Base-by-base conservation (phyloP, 768 basidiomycete genomes). In the Tricholoma saponaceum region DNA sequence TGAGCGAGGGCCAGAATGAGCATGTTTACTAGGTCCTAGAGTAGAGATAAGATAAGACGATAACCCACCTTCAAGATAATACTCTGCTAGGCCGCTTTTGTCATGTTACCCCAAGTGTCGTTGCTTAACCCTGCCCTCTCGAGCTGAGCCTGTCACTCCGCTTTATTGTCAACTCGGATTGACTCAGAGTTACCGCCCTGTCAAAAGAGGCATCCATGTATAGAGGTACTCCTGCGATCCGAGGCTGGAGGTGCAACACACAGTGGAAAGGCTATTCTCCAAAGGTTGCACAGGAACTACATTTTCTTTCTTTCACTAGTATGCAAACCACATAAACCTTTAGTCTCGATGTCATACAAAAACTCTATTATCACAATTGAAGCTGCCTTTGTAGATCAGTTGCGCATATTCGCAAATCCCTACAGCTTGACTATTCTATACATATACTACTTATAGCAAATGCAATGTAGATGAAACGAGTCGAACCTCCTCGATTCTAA, bases 31-130 rank as follows among this genome's bases (percentile, higher is more conserved):
- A n/a, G n/a, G n/a, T n/a, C n/a, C n/a, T n/a, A n/a, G n/a, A n/a
- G n/a, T n/a, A n/a, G n/a, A n/a, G n/a, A n/a, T n/a, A n/a, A n/a
- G n/a, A n/a, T n/a, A n/a, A n/a, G n/a, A n/a, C n/a, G n/a, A n/a
- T n/a, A n/a, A n/a, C n/a, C n/a, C n/a, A n/a, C n/a, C n/a, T n/a
- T n/a, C n/a, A n/a, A n/a, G n/a, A n/a, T n/a, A n/a, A n/a, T n/a
- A n/a, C n/a, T n/a, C n/a, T n/a, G n/a, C n/a, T n/a, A n/a, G n/a
- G n/a, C 80, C 22, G 65, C 69, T 5, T 62, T 59, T 5, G 76
- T 72, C 62, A 80, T 78, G 47, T 72, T 68, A 2, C 69, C 72
- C 81, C 80, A 82, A 59, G 77, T 74, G 43, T 78, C 75, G 61
- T 72, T 70, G 44, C 62, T 60, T 55, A 82, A 70, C 14, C 72